Conservation (phyloP, 169 alveolate species). For the Theileria orientalis region DNA sequence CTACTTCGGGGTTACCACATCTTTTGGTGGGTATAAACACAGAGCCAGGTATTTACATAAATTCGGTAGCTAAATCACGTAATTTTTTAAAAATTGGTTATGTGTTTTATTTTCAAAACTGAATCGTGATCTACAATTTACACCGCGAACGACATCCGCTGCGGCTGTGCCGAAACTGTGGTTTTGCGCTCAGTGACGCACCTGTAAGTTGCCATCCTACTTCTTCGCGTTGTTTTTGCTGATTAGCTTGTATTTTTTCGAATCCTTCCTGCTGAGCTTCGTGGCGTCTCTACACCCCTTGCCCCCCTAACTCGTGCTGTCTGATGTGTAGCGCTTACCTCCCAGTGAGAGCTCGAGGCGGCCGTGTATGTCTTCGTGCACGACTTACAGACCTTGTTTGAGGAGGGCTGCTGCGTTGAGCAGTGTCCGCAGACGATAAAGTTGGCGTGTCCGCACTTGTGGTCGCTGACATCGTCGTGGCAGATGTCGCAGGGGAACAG, state of each 20-base stretch:
- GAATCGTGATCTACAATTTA: too few relatives aligned
- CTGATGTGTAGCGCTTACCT: constrained; percentile 24
- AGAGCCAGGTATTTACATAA: too few relatives aligned
- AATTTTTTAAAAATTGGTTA: too few relatives aligned
- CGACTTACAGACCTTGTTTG: constrained; percentile 65
- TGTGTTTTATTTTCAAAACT: too few relatives aligned
- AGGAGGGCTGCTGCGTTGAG: constrained; percentile 75
- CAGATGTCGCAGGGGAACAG: constrained; percentile 85
- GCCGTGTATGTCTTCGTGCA: constrained; percentile 61
- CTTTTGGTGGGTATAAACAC: constrained; percentile 22
- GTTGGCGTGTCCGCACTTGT: constrained; percentile 79
- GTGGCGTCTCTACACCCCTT: constrained; percentile 76
- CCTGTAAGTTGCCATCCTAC: too few relatives aligned
- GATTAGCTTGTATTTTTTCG: constrained; percentile 66
- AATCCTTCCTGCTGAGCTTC: constrained; percentile 71
- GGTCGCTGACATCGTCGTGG: constrained; percentile 82
- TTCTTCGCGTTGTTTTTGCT: constrained; percentile 44
- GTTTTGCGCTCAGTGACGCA: neutral
- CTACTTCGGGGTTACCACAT: neutral
- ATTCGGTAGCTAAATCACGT: too few relatives aligned
- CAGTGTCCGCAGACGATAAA: constrained; percentile 86
- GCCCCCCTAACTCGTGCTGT: constrained; percentile 62
- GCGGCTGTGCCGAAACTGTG: neutral
- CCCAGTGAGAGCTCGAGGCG: constrained; percentile 63
- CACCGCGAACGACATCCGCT: too few relatives aligned